Conservation (phyloP, 2,329 filamentous ascomycete genomes). For the Cephalotrichum gorgonifer region DNA sequence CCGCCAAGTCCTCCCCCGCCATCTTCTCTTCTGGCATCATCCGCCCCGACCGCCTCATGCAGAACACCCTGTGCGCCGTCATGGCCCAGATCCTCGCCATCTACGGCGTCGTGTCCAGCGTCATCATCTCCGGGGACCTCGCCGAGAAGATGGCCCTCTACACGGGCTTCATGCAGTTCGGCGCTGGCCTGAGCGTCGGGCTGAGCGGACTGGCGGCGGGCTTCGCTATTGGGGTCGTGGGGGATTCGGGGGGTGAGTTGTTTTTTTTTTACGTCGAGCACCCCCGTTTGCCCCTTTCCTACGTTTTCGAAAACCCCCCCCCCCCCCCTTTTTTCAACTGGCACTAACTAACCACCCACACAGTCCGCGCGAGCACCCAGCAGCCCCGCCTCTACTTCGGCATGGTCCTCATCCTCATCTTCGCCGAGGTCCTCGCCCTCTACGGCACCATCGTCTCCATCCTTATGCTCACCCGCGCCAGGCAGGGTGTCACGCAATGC, state of each 20-base stretch:
- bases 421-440: slow-evolving; percentile 32
- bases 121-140: slow-evolving; percentile 31
- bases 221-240: slow-evolving; percentile 35
- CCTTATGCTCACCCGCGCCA: slow-evolving; percentile 34
- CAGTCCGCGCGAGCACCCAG: slow-evolving; percentile 34
- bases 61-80: slow-evolving; percentile 32
- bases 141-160: slow-evolving; percentile 30
- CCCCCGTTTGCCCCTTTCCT: not conserved
- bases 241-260: slow-evolving; percentile 30
- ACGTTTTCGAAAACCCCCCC: too few species aligned
- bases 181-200: slow-evolving; percentile 31
- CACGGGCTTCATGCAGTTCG: slow-evolving; percentile 31
- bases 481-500: slow-evolving; percentile 25
- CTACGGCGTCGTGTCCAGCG: slow-evolving; percentile 32
- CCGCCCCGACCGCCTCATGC: slow-evolving; percentile 32
- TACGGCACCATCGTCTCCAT: slow-evolving; percentile 38
- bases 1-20: slow-evolving; percentile 29
- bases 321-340: not conserved
- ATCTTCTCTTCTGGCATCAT: slow-evolving; percentile 33
- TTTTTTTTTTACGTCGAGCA: not conserved
- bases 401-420: slow-evolving; percentile 38
- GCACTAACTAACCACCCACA: not conserved
- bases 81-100: slow-evolving; percentile 38
- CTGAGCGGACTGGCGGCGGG: slow-evolving; percentile 34
- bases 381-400: slow-evolving; percentile 35